Evolutionary conservation across 129 eudicot species (phyloP), one percentile per base, ranked within the genome.

Genomic region (Tanacetum coccineum): DNA sequence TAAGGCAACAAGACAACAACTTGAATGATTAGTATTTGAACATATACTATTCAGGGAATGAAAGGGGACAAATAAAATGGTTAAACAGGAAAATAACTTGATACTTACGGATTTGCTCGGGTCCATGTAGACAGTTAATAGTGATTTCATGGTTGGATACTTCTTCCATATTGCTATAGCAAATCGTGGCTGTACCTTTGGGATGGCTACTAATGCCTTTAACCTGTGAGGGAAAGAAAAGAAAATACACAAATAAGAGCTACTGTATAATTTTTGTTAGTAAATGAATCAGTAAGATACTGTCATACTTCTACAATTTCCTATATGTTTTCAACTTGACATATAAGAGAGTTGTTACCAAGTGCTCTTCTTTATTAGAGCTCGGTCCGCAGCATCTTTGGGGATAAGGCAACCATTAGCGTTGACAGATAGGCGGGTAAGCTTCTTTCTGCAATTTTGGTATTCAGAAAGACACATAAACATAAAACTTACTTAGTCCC

Each of bases 111-210:
- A 68, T 88, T 80, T 92, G 64, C 60, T 76, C 52, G 91, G 86
- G 86, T 92, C 98, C 96, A 92, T 83, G 82, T 92, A 92, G 36
- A 86, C 82, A 56, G 67, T 74, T 71, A 88, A 70, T 63, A 92
- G 96, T 49, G 98, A 88, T 79, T 82, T 88, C 98, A 93, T 86
- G 47, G 96, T 93, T 6, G 95, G 95, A 73, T 88, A 93, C 70
- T 84, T 88, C 74, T 86, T 93, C 87, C 84, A 80, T 64, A 93
- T 85, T 40, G 98, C 91, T 40, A 88, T 62, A 51, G 98, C 96
- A 63, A 82, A 84, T 70, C 95, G 91, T 28, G 98, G 98, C 71
- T 88, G 90, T 57, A 93, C 95, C 84, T 93, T 93, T 15, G 96
- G 98, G 39, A 93, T 93, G 52, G 95, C 91, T 51, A 93, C 64